Evolutionary conservation across 345 rosid genomes (phyloP).

Genomic region (Eucalyptus tenuipes): DNA sequence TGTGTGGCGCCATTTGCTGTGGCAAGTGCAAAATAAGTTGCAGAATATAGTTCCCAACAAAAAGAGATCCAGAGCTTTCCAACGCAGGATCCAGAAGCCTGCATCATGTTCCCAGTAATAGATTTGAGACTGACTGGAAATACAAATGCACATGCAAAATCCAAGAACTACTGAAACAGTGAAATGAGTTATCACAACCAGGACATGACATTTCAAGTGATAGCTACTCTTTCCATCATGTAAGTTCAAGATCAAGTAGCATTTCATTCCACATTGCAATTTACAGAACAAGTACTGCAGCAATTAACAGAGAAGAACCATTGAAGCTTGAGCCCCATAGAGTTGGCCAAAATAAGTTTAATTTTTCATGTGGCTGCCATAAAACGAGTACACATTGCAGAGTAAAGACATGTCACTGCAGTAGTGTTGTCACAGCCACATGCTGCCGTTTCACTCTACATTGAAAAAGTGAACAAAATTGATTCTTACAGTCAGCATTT

Average conservation of each 20-base stretch:
- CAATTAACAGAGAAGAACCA: neutral
- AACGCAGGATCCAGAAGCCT: constrained; percentile 87
- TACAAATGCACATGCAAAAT: neutral
- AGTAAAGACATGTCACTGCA: neutral
- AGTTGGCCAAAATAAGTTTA: neutral
- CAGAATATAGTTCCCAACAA: constrained; percentile 78
- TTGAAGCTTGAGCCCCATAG: neutral
- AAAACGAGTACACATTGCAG: neutral
- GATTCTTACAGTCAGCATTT: neutral
- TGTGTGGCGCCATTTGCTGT: constrained; percentile 73
- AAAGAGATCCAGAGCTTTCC: constrained; percentile 92
- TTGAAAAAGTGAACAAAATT: neutral
- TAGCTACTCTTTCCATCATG: neutral
- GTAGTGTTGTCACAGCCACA: neutral
- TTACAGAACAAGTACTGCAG: neutral
- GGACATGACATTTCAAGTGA: neutral
- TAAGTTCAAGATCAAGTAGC: neutral
- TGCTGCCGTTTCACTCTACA: neutral
- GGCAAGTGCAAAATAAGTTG: constrained; percentile 94
- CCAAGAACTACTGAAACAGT: neutral
- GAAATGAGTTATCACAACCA: neutral
- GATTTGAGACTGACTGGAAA: neutral
- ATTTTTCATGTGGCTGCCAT: neutral
- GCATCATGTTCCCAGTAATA: neutral
- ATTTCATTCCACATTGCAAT: neutral